Evolutionary conservation across 345 rosid genomes (phyloP).

Genomic region (Syzygium aromaticum): DNA sequence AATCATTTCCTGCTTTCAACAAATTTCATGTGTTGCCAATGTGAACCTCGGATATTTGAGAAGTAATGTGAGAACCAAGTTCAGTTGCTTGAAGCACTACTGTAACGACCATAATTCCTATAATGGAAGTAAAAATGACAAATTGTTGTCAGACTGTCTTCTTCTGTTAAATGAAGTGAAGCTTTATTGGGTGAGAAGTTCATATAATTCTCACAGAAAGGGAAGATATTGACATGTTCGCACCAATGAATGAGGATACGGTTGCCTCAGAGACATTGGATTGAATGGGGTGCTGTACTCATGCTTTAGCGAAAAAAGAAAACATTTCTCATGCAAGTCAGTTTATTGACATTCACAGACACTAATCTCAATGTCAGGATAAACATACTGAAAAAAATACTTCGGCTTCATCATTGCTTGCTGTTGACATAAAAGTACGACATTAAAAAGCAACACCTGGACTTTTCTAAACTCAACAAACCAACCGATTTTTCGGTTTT

Average conservation of each 20-base stretch:
- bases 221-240: neutral
- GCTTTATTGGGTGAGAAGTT: neutral
- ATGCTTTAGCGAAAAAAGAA: no score
- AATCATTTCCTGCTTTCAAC: neutral
- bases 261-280: neutral
- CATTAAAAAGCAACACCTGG: neutral
- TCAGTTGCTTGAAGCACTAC: neutral
- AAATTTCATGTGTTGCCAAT: neutral
- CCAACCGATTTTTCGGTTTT: neutral
- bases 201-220: neutral
- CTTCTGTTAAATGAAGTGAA: neutral
- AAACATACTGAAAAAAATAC: neutral
- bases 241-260: neutral
- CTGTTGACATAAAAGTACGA: neutral
- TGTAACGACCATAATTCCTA: neutral
- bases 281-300: neutral
- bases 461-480: neutral
- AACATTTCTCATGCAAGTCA: neutral
- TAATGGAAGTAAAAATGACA: neutral
- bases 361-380: neutral
- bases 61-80: neutral
- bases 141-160: neutral
- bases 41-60: neutral
- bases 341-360: neutral
- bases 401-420: neutral